phyloP scores from a whole-genome alignment of 495 filamentous ascomycete species.

The Neurospora sp. region DNA sequence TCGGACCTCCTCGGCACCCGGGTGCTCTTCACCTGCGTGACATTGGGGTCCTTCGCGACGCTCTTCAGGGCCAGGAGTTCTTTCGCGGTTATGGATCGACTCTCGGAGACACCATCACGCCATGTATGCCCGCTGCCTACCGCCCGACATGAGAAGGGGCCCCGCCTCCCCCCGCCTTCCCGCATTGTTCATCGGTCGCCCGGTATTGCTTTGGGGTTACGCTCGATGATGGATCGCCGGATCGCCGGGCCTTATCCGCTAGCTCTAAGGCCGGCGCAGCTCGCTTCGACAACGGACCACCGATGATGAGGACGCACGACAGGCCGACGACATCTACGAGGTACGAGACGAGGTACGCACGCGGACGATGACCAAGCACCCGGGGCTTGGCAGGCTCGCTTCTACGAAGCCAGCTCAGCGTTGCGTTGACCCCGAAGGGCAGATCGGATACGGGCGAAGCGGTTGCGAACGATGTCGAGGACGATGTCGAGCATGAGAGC shows the following conservation, averaged over 20 bases:
- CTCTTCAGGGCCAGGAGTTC: neutral
- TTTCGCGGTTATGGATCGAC: neutral
- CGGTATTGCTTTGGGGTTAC: neutral
- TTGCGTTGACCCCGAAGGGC: neutral
- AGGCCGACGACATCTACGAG: neutral
- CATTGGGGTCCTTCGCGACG: accelerated
- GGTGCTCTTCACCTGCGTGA: no score
- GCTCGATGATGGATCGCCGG: neutral
- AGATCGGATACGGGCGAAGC: neutral
- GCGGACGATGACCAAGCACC: neutral
- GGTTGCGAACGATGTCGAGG: neutral
- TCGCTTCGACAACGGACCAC: neutral
- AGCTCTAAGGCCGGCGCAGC: neutral
- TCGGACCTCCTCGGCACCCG: neutral
- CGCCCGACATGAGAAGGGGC: neutral
- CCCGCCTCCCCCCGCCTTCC: neutral
- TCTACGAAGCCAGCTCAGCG: neutral
- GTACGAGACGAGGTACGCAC: neutral
- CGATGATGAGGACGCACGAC: neutral
- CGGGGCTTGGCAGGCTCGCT: neutral
- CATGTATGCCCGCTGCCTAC: neutral
- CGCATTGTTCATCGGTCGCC: neutral
- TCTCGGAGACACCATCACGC: neutral
- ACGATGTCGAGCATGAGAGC: neutral
- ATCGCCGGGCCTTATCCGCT: neutral